Evolutionary conservation across 73 alveolate species (phyloP), one percentile per base, ranked within the genome.

Genomic region (Loxodes magnus): DNA sequence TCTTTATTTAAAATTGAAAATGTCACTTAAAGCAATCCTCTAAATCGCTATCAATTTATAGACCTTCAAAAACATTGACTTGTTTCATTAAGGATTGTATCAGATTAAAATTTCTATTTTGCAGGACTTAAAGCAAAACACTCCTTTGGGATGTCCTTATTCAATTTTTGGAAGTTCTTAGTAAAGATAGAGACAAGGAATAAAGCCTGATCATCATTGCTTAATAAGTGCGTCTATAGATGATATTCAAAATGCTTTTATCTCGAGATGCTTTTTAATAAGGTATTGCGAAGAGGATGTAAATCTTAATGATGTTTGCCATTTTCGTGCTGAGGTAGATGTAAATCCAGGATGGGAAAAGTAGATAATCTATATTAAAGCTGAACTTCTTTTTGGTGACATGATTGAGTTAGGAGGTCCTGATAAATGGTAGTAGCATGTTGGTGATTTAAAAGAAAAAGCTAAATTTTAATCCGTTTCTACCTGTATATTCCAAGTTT

Each of bases 21-120:
- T 67, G 82, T 42, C 82, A 10, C 37, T 62, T 12, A 61, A 60
- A 15, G 64, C 69, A 5, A 46, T 67, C 15, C 70, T 62, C 16
- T 74, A 67, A 22, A 46, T 46, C 5, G 72, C 51, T 4, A 20
- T 68, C 35, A 68, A 62, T 50, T 41, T 67, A 0, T 67, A 67
- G 22, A 56, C 68, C 17, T 67, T 67, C 35, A 23, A 76, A 21
- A 67, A 67, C 31, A 68, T 67, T 10, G 82, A 67, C 46, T 55
- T 67, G 38, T 67, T 30, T 46, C 60, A 67, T 12, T 34, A 64
- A 27, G 82, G 82, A 9, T 49, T 62, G 19, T 67, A 67, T 17
- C 51, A 34, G 36, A 6, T 67, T 4, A 22, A 54, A 41, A 12
- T 54, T 39, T 12, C 16, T 5, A 17, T 54, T 5, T 54, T 38